phyloP scores from a whole-genome alignment of 352 stramenopile genomes.

The Aphanomyces astaci region DNA sequence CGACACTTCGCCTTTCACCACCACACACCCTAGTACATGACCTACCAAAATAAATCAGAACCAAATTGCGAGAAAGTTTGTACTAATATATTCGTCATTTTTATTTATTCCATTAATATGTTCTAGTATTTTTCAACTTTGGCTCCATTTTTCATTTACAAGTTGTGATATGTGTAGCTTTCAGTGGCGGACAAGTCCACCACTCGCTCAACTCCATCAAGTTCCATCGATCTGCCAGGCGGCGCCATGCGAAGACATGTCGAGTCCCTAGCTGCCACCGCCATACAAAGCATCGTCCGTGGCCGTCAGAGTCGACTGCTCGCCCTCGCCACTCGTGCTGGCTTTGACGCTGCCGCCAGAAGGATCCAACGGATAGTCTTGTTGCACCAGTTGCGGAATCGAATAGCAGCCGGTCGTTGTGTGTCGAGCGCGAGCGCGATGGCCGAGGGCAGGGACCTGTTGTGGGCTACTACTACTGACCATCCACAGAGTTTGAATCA shows the following conservation, averaged over 20 bases:
- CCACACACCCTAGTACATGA: no score
- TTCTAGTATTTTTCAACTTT: no score
- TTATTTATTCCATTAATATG: no score
- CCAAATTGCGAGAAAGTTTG: no score
- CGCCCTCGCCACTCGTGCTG: slow-evolving; percentile 37
- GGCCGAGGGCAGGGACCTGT: slow-evolving; percentile 19
- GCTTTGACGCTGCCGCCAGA: slow-evolving; percentile 34
- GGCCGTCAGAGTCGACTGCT: slow-evolving; percentile 49
- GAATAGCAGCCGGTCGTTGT: neutral
- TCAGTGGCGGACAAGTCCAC: no score
- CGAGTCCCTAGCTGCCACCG: neutral
- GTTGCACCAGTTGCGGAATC: neutral
- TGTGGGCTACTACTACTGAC: slow-evolving; percentile 25
- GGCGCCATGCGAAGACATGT: neutral
- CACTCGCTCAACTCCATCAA: neutral
- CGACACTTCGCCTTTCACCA: neutral
- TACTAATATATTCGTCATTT: no score
- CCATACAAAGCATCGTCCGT: slow-evolving; percentile 32
- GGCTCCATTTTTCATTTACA: no score
- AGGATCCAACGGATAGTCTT: slow-evolving; percentile 34
- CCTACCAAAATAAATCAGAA: no score
- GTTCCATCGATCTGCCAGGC: neutral
- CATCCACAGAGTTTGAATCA: neutral
- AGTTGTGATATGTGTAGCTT: no score
- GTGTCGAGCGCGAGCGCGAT: neutral